These are phyloP conservation scores for Asterophora lycoperdoides DNA, from an alignment of 768 basidiomycete species.

Conservation along the genomic window DNA sequence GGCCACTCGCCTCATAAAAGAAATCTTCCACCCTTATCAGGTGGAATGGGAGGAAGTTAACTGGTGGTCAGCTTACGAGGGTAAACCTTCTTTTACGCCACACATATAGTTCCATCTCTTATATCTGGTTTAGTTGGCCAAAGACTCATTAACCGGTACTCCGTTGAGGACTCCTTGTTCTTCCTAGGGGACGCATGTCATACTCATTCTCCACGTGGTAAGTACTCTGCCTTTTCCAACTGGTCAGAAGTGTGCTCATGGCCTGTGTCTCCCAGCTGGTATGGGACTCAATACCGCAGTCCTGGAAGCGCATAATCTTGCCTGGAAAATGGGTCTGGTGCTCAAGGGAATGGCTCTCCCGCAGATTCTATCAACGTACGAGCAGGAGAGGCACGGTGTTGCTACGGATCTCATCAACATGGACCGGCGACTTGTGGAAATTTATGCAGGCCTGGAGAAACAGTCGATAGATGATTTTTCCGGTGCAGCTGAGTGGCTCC, in stretches of 20 bases:
- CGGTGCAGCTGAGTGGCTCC: conserved; percentile 11
- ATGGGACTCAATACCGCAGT: conserved; percentile 16
- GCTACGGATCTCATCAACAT: conserved; percentile 13
- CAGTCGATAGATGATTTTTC: conserved; percentile 15
- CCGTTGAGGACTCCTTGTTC: conserved; percentile 6
- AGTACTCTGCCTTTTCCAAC: not conserved
- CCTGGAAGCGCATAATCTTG: conserved; percentile 15
- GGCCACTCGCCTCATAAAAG: conserved; percentile 11
- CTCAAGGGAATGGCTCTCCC: conserved; percentile 9
- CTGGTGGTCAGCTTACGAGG: conserved; percentile 18
- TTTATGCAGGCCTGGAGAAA: conserved; percentile 15
- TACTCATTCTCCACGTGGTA: conserved; percentile 16
- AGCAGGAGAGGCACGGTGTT: conserved; percentile 10
- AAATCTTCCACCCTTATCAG: conserved; percentile 13
- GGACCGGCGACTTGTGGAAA: conserved; percentile 14
- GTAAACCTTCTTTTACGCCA: not conserved
- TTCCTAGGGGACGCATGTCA: conserved; percentile 18
- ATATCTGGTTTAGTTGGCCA: conserved; percentile 8
- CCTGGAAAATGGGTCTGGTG: conserved; percentile 14
- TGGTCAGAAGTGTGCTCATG: not conserved
- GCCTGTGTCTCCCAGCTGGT: conserved; percentile 7
- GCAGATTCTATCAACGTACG: conserved; percentile 13
- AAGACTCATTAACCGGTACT: conserved; percentile 13
- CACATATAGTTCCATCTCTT: not conserved
- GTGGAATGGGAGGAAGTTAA: conserved; percentile 15